These are phyloP conservation scores for Aspergillus costaricaensis DNA, from an alignment of 2,329 filamentous ascomycete genomes.

Conservation along the genomic window DNA sequence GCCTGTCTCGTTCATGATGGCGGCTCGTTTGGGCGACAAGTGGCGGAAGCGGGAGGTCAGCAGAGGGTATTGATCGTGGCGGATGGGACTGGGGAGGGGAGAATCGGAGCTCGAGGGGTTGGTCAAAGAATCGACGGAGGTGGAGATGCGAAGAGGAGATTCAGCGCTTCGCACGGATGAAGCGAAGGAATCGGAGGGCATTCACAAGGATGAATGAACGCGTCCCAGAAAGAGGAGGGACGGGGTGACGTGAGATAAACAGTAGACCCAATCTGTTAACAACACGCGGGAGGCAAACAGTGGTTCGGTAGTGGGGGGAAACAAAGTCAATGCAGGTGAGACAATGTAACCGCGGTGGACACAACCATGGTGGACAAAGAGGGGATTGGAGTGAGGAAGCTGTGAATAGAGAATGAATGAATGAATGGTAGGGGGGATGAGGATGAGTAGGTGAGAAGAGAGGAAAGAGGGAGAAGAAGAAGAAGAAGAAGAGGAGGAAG, in stretches of 20 bases:
- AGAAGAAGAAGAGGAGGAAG: conserved; percentile 3
- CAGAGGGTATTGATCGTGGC: conserved; percentile 9
- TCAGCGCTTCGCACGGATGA: conserved; percentile 1
- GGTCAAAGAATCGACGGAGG: conserved; percentile 5
- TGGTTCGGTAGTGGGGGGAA: conserved; percentile 9
- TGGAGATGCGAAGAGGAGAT: conserved; percentile 6
- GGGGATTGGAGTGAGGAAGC: not conserved
- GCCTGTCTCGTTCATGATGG: conserved; percentile 24
- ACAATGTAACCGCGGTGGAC: conserved; percentile 7
- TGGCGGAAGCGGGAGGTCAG: not conserved
- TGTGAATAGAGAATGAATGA: not conserved
- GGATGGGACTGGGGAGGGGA: not conserved
- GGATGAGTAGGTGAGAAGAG: conserved; percentile 1
- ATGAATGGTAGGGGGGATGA: not conserved
- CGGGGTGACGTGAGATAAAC: conserved; percentile 25
- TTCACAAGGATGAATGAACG: conserved; percentile 3
- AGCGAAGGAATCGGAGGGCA: not conserved
- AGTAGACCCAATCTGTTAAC: conserved; percentile 10
- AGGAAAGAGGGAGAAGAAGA: conserved; percentile 9
- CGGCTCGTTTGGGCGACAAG: not conserved
- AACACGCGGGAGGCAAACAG: conserved; percentile 6
- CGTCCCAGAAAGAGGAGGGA: conserved; percentile 7
- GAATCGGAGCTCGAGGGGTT: not conserved
- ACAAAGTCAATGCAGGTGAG: conserved; percentile 11
- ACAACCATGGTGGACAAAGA: conserved; percentile 11